Evolutionary conservation across 78 protist species (phyloP).

Genomic region (Chrysochromulina tobinii): DNA sequence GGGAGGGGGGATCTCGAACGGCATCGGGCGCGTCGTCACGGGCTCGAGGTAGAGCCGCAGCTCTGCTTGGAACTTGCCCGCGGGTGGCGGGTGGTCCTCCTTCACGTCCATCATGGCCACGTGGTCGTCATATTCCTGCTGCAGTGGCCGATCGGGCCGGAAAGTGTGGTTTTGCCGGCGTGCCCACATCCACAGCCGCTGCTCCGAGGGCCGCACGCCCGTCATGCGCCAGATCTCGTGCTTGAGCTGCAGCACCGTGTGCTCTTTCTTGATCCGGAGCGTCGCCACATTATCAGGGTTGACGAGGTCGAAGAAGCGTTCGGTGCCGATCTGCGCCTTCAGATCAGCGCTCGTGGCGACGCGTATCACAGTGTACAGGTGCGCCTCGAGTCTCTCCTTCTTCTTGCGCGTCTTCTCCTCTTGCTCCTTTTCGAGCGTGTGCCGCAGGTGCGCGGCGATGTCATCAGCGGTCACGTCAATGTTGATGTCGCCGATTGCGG

Average conservation of each 20-base stretch:
- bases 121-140: background rate
- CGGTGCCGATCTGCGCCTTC: background rate
- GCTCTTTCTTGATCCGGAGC: background rate
- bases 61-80: background rate
- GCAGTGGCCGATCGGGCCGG: slow-evolving; percentile 26
- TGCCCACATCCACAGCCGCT: slow-evolving; percentile 30
- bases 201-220: background rate
- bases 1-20: background rate
- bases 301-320: slow-evolving; percentile 22
- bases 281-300: background rate
- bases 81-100: background rate
- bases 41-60: background rate
- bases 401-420: slow-evolving; percentile 37
- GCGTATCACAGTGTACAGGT: slow-evolving; percentile 5
- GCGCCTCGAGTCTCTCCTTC: slow-evolving; percentile 38
- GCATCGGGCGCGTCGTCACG: background rate
- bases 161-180: slow-evolving; percentile 39
- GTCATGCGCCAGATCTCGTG: background rate
- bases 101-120: background rate
- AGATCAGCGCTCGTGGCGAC: slow-evolving; percentile 5
- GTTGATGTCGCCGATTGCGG: slow-evolving; percentile 31
- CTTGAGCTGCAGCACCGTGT: background rate
- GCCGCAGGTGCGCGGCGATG: slow-evolving; percentile 24
- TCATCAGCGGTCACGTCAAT: slow-evolving; percentile 16
- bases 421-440: slow-evolving; percentile 30